Evolutionary conservation across 192 early-diverging fungal species (phyloP), one percentile per base, ranked within the genome.

Genomic region (Dispira parvispora): DNA sequence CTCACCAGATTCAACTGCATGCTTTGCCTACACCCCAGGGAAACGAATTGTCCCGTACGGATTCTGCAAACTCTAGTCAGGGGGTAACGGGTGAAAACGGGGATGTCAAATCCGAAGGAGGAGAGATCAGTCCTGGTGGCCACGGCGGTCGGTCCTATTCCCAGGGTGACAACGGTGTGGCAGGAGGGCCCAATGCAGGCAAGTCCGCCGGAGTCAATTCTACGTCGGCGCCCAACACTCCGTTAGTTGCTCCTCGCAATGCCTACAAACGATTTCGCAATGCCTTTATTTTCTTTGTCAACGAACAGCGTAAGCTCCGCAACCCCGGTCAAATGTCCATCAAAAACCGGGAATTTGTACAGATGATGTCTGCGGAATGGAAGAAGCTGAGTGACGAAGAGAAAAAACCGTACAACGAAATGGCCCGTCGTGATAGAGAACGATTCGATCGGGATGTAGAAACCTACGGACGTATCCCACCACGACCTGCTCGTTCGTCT

Each of bases 191-290:
- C 32, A 38, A 38, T 38, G 6, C 32, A 6, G 32, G 32, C 6
- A 38, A 38, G 32, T 1, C 32, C 32, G 6, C 32, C 32, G 6
- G 32, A 1, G 6, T 38, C 32, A 38, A 38, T 38, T 38, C 32
- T 43, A 55, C n/a, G 13, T 60, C 57, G 32, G 38, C 57, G 1
- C 57, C 57, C 13, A 27, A 16, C 57, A 60, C 57, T 18, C 57
- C 57, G 4, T 43, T 27, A 3, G 43, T 60, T 2, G 57, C 57
- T 14, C 27, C 57, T 1, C 57, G 32, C 57, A 77, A 67, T 68
- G 73, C 73, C 61, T 77, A 74, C 55, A 77, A 77, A 52, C 75
- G 75, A 58, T 77, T 77, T 49, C 72, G 75, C 45, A 77, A 77
- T 26, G 73, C 75, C 28, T 77, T 74, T 60, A 77, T 77, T 43